These are phyloP conservation scores for Cryptomeria japonica DNA, from an alignment of 75 land plant species.

Conservation along the genomic window DNA sequence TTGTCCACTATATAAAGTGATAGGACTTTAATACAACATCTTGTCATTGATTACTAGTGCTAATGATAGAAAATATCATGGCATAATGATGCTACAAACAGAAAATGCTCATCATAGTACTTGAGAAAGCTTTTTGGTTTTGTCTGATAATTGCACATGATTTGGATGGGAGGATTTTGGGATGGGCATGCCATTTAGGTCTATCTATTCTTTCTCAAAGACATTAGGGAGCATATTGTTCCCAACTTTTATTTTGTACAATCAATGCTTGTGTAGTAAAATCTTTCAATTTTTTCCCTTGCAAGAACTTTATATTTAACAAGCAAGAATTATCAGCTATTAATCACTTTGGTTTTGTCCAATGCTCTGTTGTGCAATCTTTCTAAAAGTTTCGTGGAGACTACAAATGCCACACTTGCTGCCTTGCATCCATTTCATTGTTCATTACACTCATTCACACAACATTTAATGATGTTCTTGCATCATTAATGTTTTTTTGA, in stretches of 20 bases:
- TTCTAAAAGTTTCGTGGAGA: too few species aligned
- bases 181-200: background rate
- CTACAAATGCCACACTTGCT: too few species aligned
- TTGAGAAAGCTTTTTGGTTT: background rate
- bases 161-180: background rate
- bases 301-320: too few species aligned
- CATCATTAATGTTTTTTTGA: too few species aligned
- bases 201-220: background rate
- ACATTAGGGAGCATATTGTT: background rate
- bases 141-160: background rate
- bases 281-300: too few species aligned
- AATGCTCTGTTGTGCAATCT: too few species aligned
- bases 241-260: background rate
- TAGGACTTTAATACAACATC: background rate
- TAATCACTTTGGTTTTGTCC: too few species aligned
- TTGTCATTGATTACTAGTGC: background rate
- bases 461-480: too few species aligned
- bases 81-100: background rate
- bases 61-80: background rate
- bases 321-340: too few species aligned
- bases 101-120: background rate
- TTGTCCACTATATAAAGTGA: background rate
- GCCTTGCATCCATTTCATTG: too few species aligned
- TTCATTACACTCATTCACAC: too few species aligned
- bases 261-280: too few species aligned